Base-by-base conservation (phyloP, 108 stramenopile species). In the Discostella stelligeroides region DNA sequence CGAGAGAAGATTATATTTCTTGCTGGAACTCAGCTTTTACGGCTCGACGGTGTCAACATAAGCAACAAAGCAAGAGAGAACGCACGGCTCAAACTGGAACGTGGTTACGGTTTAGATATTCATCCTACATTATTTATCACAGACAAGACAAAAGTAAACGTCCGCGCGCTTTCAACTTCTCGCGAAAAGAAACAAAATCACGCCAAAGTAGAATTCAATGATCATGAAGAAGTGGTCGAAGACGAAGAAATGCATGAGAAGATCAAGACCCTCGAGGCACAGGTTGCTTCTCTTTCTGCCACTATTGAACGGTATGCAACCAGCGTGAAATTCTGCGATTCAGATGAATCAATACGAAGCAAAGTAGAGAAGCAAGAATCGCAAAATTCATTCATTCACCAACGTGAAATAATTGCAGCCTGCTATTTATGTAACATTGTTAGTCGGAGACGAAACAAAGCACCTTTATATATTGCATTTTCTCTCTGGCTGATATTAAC, bases 1-100 rank as follows among this genome's bases (percentile, higher is more conserved):
- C 49, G 79, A 12, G 79, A 72, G 56, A 79, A 79, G 45, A 38
- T 79, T 0, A 55, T 79, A 4, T 79, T 79, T n/a, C 55, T 79
- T 8, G 38, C 72, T 24, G 78, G 78, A 24, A 15, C 25, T 29
- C 30, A 20, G 11, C 29, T 72, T 28, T 1, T 7, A 4, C 23
- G 42, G 47, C 39, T 79, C 11, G 78, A 79, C 41, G 30, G 50
- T 24, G 28, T 24, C 27, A 56, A 21, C 24, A 55, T 79, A 7
- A 67, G 57, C 20, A 12, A 24, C 1, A 49, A 38, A 4, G 70
- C 71, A 61, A 8, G 66, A 34, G 59, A 56, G 70, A 38, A 59
- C 12, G 64, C 62, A 25, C 60, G 70, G 18, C 45, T 30, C 12
- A 60, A 51, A 57, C 34, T 75, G 42, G 65, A 54, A 18, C 28